A percentile compares a stretch with the other conserved stretches of the same genome.
phyloP scores from a whole-genome alignment of 164 flowering plant species.

The Nymphaea colorata region DNA sequence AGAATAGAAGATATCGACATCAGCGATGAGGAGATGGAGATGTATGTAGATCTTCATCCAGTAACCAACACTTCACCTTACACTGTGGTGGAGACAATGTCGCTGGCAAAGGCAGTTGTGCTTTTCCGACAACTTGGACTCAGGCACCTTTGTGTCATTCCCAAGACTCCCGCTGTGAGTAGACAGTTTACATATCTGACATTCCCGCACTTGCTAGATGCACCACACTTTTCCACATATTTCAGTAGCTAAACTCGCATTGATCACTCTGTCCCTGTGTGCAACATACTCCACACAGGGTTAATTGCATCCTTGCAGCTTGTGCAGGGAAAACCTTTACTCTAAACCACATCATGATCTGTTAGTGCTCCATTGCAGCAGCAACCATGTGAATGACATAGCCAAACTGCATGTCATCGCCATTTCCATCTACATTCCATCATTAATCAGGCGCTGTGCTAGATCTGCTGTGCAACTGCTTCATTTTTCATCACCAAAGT shows the following conservation, averaged over 20 bases:
- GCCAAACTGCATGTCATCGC: too few relatives aligned
- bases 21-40: slow-evolving; percentile 65
- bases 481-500: neutral
- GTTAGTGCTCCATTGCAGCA: too few relatives aligned
- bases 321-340: too few relatives aligned
- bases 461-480: too few relatives aligned
- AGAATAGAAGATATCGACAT: slow-evolving; percentile 68
- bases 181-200: slow-evolving; percentile 4
- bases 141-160: slow-evolving; percentile 79
- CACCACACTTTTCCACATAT: neutral
- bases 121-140: slow-evolving; percentile 77
- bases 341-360: too few relatives aligned
- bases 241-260: neutral
- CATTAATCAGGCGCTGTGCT: too few relatives aligned
- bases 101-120: slow-evolving; percentile 88
- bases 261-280: neutral
- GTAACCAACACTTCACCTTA: slow-evolving; percentile 85
- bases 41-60: slow-evolving; percentile 95
- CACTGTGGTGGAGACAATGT: slow-evolving; percentile 86
- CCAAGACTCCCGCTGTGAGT: slow-evolving; percentile 82
- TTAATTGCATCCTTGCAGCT: neutral
- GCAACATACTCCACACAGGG: neutral
- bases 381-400: too few relatives aligned
- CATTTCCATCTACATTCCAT: too few relatives aligned
- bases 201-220: neutral